Evolutionary conservation across 1,284 basidiomycete species (phyloP).

Genomic region (Naganishia sp.): DNA sequence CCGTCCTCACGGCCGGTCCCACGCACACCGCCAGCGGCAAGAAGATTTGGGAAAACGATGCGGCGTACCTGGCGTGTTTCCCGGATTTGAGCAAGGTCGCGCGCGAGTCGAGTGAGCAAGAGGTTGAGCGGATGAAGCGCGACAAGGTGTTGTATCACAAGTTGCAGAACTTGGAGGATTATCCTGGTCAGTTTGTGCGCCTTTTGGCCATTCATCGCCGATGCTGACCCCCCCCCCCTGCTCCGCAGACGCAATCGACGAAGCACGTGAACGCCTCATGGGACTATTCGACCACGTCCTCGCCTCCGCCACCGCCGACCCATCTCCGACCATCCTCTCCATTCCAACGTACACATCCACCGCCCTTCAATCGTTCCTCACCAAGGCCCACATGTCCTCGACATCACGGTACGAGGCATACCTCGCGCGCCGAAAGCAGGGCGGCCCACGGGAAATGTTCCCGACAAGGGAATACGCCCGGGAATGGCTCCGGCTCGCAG

Average conservation of each 20-base stretch:
- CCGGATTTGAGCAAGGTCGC: constrained; percentile 51
- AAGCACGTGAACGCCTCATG: constrained; percentile 37
- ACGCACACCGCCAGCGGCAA: constrained; percentile 23
- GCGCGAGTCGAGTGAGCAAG: constrained; percentile 70
- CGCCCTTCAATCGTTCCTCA: constrained; percentile 32
- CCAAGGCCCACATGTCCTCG: constrained; percentile 33
- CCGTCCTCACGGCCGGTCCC: constrained; percentile 4
- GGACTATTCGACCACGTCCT: constrained; percentile 39
- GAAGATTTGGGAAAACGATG: constrained; percentile 28
- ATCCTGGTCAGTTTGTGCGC: constrained; percentile 37
- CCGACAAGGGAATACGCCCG: constrained; percentile 37
- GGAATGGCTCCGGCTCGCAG: constrained; percentile 41
- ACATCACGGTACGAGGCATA: constrained; percentile 40
- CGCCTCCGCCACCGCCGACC: constrained; percentile 30
- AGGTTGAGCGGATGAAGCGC: constrained; percentile 76
- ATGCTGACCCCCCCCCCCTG: not conserved
- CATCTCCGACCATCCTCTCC: constrained; percentile 36
- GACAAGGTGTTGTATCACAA: constrained; percentile 67
- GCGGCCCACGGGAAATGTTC: constrained; percentile 44
- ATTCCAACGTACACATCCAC: constrained; percentile 34
- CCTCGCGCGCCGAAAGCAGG: constrained; percentile 37
- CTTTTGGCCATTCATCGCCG: not conserved
- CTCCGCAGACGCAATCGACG: constrained; percentile 35
- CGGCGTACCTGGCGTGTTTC: constrained; percentile 22
- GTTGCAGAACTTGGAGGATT: constrained; percentile 43